Evolutionary conservation across 139 green algal species (phyloP), one percentile per base, ranked within the genome.

Genomic region (Haematococcus sp.): DNA sequence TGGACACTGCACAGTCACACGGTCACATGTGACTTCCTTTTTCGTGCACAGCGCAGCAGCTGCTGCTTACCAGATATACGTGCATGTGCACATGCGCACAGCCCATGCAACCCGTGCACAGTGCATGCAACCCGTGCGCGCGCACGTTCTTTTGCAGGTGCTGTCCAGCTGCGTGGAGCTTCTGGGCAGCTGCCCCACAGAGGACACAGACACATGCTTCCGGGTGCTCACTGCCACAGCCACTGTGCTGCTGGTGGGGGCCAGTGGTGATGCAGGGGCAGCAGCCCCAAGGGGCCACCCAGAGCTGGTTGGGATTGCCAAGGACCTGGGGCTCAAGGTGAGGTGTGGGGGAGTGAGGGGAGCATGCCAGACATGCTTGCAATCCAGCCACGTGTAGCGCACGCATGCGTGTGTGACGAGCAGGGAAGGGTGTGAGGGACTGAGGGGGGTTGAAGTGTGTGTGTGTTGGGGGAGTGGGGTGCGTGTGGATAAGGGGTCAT

Each of bases 201-300:
- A 66, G 3, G 54, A 76, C 30, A 20, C 25, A 13, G 67, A 73
- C 25, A 27, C 33, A 28, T 4, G 11, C 2, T 83, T 81, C 76
- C 82, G 87, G 69, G 46, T 44, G 2, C 75, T 89, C 20, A 65
- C 85, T 66, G 86, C 86, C 4, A 35, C 80, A 23, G 87, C 82
- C 51, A 92, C 86, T 19, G 40, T 49, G 3, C 46, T 91, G 22
- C 63, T 82, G 19, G 27, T 35, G 25, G 68, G 58, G 58, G 58
- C 63, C 28, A 51, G 3, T 23, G 58, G 27, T 7, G 40, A 11
- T 11, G 11, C 7, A 19, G 40, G 40, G 7, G 40, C 40, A 11
- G 40, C 40, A 49, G 7, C 40, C 40, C n/a, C n/a, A n/a, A 49
- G 11, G 40, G 40, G 40, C 40, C 7, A 49, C 7, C 40, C 40